Evolutionary conservation across 2,329 filamentous ascomycete species (phyloP), one percentile per base, ranked within the genome.

Genomic region (Aspergillus sclerotialis): DNA sequence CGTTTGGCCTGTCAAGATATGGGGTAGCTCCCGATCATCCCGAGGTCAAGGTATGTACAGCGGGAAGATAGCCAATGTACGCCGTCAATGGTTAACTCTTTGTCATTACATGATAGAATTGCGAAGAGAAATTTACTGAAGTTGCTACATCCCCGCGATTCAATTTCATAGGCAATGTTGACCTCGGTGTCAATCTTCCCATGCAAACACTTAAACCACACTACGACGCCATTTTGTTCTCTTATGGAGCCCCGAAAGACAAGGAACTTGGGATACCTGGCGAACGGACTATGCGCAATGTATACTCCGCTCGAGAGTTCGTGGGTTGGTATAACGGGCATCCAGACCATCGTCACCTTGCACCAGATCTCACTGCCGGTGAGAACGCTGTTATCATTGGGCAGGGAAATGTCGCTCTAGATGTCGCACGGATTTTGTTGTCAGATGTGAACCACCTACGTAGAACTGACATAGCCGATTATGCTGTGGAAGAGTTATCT

Each of bases 241-340:
- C 92, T 0, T 98, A 98, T 50, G 92, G 92, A 10, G 90, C 92
- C 3, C 83, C 86, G 1, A 76, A 84, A 54, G 92, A 98, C 58
- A 80, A 79, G 44, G 78, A 74, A 36, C 70, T 98, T 1, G 80
- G 77, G 0, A 79, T 98, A 23, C 79, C 83, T 0, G 89, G 90
- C 7, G 92, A 98, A 39, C 44, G 54, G 53, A 73, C 80, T 3
- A 60, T 64, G 5, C 65, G 92, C 5, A 68, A 72, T 16, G 86
- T 96, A 12, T 82, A 88, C 56, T 94, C 89, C 6, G 92, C 92
- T 2, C 78, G 92, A 17, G 82, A 88, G 25, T 95, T 96, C 57
- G 92, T 98, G 1, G 92, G 89, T 12, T 98, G 92, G 92, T 98
- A 98, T 62, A 98, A 98, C 60, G 92, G 92, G 3, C 72, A 94